These are phyloP conservation scores for Aspergillus caelatus DNA, from an alignment of 2,329 filamentous ascomycete species.

Conservation along the genomic window DNA sequence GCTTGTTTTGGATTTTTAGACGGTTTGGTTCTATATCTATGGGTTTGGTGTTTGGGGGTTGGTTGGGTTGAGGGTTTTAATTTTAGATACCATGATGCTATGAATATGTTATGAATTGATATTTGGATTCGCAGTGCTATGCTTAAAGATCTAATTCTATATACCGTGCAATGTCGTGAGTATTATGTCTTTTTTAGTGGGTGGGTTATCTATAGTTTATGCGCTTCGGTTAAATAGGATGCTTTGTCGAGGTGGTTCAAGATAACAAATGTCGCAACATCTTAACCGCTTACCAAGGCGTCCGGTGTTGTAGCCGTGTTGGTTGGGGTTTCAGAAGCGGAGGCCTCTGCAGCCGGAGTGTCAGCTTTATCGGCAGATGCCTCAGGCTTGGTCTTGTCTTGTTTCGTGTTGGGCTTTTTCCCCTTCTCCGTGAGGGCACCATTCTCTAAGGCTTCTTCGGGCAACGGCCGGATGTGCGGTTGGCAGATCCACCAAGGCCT, in stretches of 20 bases:
- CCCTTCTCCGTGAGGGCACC: constrained; percentile 76
- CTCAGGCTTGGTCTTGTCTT: constrained; percentile 18
- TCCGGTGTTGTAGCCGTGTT: constrained; percentile 29
- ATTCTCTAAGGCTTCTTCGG: constrained; percentile 82
- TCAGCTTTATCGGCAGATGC: constrained; percentile 12
- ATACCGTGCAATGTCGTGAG: neutral
- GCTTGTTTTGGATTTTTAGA: constrained; percentile 78
- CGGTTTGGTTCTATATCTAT: neutral
- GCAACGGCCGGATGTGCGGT: constrained; percentile 81
- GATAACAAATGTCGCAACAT: neutral
- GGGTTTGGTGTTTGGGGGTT: constrained; percentile 10
- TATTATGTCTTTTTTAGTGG: neutral
- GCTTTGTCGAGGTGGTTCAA: neutral
- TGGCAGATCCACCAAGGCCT: constrained; percentile 90
- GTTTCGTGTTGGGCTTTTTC: constrained; percentile 48
- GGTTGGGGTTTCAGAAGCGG: constrained; percentile 12
- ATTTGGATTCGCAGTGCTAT: constrained; percentile 4
- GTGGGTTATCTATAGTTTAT: neutral
- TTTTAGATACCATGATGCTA: constrained; percentile 12
- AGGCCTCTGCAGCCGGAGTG: neutral
- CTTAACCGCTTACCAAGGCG: constrained; percentile 33
- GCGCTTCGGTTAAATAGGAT: neutral
- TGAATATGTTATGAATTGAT: constrained; percentile 4
- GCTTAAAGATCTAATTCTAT: constrained; percentile 9
- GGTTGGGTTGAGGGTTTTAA: constrained; percentile 8